These are phyloP conservation scores for Metschnikowia baotianmanensis DNA, from an alignment of 805 yeast species.

Conservation along the genomic window DNA sequence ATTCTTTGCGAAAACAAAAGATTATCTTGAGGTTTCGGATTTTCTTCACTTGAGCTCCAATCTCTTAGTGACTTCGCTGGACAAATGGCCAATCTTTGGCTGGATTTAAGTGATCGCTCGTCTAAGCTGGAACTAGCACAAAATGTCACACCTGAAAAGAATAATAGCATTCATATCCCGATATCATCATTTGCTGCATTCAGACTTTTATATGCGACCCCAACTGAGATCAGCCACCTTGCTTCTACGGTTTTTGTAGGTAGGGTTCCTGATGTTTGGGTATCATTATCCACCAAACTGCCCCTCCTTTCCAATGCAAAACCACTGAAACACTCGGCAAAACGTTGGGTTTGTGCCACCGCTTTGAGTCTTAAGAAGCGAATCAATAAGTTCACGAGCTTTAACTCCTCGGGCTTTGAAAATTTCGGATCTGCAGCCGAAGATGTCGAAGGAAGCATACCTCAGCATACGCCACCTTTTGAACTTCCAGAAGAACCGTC, in stretches of 20 bases:
- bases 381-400: neutral
- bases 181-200: conserved; percentile 58
- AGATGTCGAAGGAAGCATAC: neutral
- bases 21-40: no score
- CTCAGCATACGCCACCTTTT: neutral
- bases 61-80: no score
- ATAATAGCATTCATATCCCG: conserved; percentile 37
- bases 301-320: conserved; percentile 1
- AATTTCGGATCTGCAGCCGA: neutral
- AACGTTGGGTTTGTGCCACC: conserved; percentile 7
- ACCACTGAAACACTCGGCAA: neutral
- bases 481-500: conserved; percentile 3
- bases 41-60: no score
- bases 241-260: conserved; percentile 56
- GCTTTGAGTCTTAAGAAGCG: conserved; percentile 7
- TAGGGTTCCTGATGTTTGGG: conserved; percentile 57
- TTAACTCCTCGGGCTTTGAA: neutral
- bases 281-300: conserved; percentile 3
- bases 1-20: no score
- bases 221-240: conserved; percentile 46
- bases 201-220: conserved; percentile 51
- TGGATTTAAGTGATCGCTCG: neutral
- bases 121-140: neutral
- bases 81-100: conserved; percentile 1
- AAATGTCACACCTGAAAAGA: neutral